These are phyloP conservation scores for Tagetes erecta DNA, from an alignment of 129 eudicot genomes.

Conservation along the genomic window DNA sequence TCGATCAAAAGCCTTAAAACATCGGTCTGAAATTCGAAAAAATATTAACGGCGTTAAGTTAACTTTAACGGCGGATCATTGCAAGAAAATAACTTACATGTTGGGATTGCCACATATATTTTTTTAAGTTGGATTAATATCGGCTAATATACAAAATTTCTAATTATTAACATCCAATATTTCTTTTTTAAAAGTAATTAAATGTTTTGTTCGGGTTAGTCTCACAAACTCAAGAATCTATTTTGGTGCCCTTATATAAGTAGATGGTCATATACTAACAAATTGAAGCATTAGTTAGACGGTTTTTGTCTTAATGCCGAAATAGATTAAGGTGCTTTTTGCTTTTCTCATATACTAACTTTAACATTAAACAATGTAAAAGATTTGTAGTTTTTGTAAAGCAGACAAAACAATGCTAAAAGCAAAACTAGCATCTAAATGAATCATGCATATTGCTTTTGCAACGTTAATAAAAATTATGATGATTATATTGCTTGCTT, in stretches of 20 bases:
- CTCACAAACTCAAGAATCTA: not conserved
- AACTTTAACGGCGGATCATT: too few relatives aligned
- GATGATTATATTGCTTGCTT: constrained; percentile 21
- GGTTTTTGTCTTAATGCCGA: not conserved
- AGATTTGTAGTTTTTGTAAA: not conserved
- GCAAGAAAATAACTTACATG: too few relatives aligned
- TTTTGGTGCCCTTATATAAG: not conserved
- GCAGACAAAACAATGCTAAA: constrained; percentile 4
- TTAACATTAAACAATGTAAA: not conserved
- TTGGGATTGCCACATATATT: too few relatives aligned
- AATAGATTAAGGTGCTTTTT: not conserved
- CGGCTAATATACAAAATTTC: too few relatives aligned
- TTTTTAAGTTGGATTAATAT: too few relatives aligned
- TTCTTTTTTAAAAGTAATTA: not conserved
- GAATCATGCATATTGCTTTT: constrained; percentile 17
- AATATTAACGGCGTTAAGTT: too few relatives aligned
- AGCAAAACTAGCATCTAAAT: constrained; percentile 7
- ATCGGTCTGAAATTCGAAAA: too few relatives aligned
- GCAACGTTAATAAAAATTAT: not conserved
- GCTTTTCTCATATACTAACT: not conserved
- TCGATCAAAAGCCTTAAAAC: too few relatives aligned
- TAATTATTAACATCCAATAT: too few relatives aligned
- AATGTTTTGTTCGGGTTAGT: not conserved
- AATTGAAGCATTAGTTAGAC: not conserved
- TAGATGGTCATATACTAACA: not conserved